Percentiles rank a stretch among this genome's conserved stretches.
Conservation (phyloP, 2,329 filamentous ascomycete genomes). For the Penicillium sp. region DNA sequence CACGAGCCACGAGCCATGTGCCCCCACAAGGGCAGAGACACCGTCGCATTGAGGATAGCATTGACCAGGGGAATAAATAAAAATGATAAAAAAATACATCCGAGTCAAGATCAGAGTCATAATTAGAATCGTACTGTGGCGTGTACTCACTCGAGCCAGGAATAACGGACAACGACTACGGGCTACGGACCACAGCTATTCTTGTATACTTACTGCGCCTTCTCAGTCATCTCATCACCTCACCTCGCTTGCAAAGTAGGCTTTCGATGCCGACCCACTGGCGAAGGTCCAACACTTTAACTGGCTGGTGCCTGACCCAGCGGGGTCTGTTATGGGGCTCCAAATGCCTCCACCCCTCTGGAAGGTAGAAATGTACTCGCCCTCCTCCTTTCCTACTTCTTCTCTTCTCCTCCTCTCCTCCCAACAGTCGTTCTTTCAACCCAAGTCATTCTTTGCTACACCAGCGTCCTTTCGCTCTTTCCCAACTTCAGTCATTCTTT, state of each 20-base stretch:
- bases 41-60: no score
- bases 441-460: constrained; percentile 27
- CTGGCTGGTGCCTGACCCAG: constrained; percentile 1
- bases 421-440: constrained; percentile 23
- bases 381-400: constrained; percentile 19
- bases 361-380: constrained; percentile 14
- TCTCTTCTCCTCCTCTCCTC: constrained; percentile 16
- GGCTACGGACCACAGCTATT: no score
- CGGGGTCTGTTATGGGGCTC: constrained; percentile 8
- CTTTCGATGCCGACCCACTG: constrained; percentile 6
- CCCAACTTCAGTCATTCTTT: constrained; percentile 34
- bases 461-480: constrained; percentile 16
- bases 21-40: no score
- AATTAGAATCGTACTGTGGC: no score
- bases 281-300: neutral
- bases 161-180: no score
- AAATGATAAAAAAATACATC: no score
- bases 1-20: constrained; percentile 17
- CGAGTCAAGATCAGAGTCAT: no score
- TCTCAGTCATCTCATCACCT: neutral
- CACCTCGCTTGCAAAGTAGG: constrained; percentile 15
- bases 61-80: no score
- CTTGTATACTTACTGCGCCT: neutral
- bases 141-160: no score
- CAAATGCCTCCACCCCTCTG: constrained; percentile 3